A percentile compares a stretch with the other conserved stretches of the same genome.
phyloP scores from a whole-genome alignment of 1,284 basidiomycete genomes.

The Veloboletus limbatus region DNA sequence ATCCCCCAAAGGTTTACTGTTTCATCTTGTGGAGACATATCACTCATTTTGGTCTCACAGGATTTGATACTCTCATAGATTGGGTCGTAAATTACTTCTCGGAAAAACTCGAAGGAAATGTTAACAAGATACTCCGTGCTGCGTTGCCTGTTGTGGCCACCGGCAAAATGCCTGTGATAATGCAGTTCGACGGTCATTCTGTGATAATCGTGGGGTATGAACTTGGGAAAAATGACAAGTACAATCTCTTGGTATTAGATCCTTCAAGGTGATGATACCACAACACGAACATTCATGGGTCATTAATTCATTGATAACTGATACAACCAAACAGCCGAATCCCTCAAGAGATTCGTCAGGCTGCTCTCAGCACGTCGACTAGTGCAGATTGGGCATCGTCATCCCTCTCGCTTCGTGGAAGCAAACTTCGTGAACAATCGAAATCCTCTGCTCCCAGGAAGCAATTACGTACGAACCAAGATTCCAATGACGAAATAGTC shows the following conservation, averaged over 20 bases:
- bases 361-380: conserved; percentile 28
- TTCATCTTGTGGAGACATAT: neutral
- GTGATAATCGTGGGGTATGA: conserved; percentile 84
- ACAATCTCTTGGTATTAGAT: conserved; percentile 74
- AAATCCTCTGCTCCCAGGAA: conserved; percentile 22
- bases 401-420: conserved; percentile 12
- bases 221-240: conserved; percentile 50
- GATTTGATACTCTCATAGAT: conserved; percentile 44
- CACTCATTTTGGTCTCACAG: conserved; percentile 4
- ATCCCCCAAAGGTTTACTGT: conserved; percentile 38
- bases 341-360: conserved; percentile 30
- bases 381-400: conserved; percentile 7
- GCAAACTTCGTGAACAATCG: conserved; percentile 19
- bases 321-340: conserved; percentile 20
- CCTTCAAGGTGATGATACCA: conserved; percentile 55
- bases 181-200: conserved; percentile 83
- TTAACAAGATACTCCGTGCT: conserved; percentile 47
- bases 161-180: conserved; percentile 71
- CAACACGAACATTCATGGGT: neutral
- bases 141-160: conserved; percentile 54
- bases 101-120: conserved; percentile 35
- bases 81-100: conserved; percentile 72
- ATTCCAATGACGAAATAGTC: conserved; percentile 37
- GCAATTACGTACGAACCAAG: conserved; percentile 24
- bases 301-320: conserved; percentile 5